Evolutionary conservation across 306 rosid genomes (phyloP).

Genomic region (Cicer yamashitae): DNA sequence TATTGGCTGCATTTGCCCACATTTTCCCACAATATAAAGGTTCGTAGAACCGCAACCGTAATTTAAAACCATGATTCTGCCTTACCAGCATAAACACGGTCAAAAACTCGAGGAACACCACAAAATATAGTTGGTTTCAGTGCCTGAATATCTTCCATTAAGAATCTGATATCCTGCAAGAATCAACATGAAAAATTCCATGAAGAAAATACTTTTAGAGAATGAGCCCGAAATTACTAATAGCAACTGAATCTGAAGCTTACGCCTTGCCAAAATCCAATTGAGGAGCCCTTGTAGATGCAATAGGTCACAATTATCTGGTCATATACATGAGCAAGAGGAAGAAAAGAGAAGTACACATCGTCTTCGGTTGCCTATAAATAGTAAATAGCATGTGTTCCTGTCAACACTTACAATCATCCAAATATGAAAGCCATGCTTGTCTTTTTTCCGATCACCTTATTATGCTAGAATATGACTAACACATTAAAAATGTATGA

Average conservation of each 20-base stretch:
- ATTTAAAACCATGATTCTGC: background rate
- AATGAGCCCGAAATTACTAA: background rate
- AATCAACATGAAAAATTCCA: conserved; percentile 38
- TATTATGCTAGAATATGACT: background rate
- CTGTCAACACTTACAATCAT: background rate
- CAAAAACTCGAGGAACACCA: conserved; percentile 92
- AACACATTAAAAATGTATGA: conserved; percentile 1
- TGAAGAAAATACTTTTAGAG: background rate
- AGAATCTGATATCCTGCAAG: conserved; percentile 77
- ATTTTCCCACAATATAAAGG: too few relatives aligned
- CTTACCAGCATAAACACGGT: conserved; percentile 74
- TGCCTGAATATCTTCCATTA: conserved; percentile 82
- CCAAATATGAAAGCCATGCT: background rate
- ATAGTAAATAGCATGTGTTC: conserved; percentile 25
- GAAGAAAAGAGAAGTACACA: conserved; percentile 90
- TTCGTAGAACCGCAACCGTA: too few relatives aligned
- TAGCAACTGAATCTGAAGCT: conserved; percentile 47
- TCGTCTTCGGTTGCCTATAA: conserved; percentile 74
- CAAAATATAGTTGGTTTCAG: conserved; percentile 82
- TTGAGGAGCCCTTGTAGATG: conserved; percentile 79
- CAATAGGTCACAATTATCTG: conserved; percentile 87
- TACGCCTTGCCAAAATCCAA: conserved; percentile 96
- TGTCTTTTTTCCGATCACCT: background rate
- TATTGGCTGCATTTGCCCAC: too few relatives aligned
- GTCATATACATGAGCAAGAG: conserved; percentile 91